Percentiles rank a stretch among this genome's conserved stretches.
Conservation (phyloP, 495 filamentous ascomycete genomes). For the Penicillium crystallinum region DNA sequence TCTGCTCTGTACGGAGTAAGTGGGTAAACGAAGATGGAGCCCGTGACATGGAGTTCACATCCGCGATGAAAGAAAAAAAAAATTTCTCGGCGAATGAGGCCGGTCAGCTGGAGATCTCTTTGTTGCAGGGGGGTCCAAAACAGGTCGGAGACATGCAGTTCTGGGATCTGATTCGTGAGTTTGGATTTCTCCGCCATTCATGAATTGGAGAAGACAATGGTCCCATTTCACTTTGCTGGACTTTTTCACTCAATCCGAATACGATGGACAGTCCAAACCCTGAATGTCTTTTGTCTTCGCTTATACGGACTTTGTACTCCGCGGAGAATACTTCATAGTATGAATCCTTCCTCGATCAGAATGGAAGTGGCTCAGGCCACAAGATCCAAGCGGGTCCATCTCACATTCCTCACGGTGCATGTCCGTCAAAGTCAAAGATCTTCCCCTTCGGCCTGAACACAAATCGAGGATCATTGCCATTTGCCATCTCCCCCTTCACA, state of each 20-base stretch:
- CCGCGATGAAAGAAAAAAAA: not conserved
- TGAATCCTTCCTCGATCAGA: too few relatives aligned
- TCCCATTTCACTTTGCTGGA: too few relatives aligned
- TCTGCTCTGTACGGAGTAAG: not conserved
- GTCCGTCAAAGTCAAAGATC: not conserved
- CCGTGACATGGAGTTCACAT: not conserved
- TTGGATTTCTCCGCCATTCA: not conserved
- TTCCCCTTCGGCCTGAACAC: not conserved
- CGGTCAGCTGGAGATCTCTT: not conserved
- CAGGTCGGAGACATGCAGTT: not conserved
- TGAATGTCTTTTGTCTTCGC: too few relatives aligned
- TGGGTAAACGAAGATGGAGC: not conserved
- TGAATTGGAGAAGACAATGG: not conserved
- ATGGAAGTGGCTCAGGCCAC: too few relatives aligned
- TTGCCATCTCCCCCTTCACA: not conserved
- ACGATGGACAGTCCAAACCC: too few relatives aligned
- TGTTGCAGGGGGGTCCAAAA: not conserved
- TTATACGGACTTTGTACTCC: too few relatives aligned
- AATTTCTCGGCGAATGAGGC: not conserved
- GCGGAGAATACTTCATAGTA: too few relatives aligned
- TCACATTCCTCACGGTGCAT: slow-evolving; percentile 4
- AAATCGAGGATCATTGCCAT: slow-evolving; percentile 2
- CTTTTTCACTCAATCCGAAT: too few relatives aligned
- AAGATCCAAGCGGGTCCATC: not conserved
- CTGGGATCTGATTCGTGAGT: not conserved